These are phyloP conservation scores for Camptophora hylomeconis DNA, from an alignment of 2,329 filamentous ascomycete genomes.

Conservation along the genomic window DNA sequence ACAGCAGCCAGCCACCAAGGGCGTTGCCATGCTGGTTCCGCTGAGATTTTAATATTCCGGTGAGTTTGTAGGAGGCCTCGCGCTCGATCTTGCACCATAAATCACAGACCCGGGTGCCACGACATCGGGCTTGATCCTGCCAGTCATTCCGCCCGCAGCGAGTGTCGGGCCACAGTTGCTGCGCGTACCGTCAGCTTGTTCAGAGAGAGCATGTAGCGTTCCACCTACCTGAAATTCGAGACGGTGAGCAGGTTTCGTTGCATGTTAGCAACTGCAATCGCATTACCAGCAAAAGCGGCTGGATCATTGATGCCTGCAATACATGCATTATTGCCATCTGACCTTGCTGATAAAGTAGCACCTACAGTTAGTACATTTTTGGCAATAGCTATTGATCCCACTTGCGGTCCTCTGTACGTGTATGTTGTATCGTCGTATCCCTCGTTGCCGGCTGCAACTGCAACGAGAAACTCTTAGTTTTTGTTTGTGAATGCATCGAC, in stretches of 20 bases:
- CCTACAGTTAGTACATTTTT: constrained; percentile 20
- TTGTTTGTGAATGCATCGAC: constrained; percentile 16
- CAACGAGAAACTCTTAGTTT: too few relatives aligned
- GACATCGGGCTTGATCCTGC: constrained; percentile 17
- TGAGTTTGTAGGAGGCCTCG: constrained; percentile 6
- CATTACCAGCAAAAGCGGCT: too few relatives aligned
- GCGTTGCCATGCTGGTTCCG: constrained; percentile 19
- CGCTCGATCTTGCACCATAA: constrained; percentile 8
- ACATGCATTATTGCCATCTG: too few relatives aligned
- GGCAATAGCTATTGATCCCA: constrained; percentile 14
- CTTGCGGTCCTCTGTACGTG: constrained; percentile 4
- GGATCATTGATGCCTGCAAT: too few relatives aligned
- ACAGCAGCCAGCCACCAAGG: constrained; percentile 15
- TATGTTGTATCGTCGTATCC: constrained; percentile 6
- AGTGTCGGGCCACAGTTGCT: too few relatives aligned
- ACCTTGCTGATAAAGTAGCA: too few relatives aligned
- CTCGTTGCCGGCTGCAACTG: constrained; percentile 1
- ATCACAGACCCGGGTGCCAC: constrained; percentile 17
- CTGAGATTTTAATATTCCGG: constrained; percentile 9
- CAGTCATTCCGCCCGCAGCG: too few relatives aligned
- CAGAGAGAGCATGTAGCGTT: too few relatives aligned
- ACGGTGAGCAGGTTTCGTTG: too few relatives aligned
- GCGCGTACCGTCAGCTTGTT: too few relatives aligned
- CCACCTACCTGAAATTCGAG: too few relatives aligned
- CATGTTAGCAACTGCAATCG: too few relatives aligned